phyloP scores from a whole-genome alignment of 73 alveolate genomes.

The Symbiodinium pilosum region DNA sequence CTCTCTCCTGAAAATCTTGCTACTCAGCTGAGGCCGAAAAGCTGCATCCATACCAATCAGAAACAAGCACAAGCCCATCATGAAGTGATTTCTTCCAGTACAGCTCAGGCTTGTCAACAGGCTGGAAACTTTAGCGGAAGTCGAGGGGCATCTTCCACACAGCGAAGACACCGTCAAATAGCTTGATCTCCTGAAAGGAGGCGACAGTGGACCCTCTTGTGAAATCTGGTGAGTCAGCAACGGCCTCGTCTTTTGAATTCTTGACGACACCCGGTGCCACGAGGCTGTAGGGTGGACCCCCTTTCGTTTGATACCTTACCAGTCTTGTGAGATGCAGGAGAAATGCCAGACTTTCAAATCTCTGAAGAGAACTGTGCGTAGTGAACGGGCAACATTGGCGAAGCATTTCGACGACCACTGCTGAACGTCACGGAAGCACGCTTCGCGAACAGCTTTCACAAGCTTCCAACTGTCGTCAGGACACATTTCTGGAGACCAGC shows the following conservation, averaged over 20 bases:
- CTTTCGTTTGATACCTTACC: constrained; percentile 78
- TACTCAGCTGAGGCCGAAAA: background rate
- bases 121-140: background rate
- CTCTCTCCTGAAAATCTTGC: background rate
- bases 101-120: background rate
- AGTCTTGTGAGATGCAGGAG: too few species aligned
- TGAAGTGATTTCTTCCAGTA: background rate
- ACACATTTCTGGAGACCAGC: constrained; percentile 77
- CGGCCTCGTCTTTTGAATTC: constrained; percentile 55
- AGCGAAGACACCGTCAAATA: constrained; percentile 42
- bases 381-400: too few species aligned
- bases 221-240: too few species aligned
- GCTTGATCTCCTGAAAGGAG: constrained; percentile 43
- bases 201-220: background rate
- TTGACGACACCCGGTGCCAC: constrained; percentile 31
- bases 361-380: too few species aligned
- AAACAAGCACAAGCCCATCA: background rate
- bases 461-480: background rate
- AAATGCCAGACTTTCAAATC: too few species aligned
- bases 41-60: background rate
- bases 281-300: constrained; percentile 51
- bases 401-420: too few species aligned
- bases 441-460: too few species aligned
- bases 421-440: too few species aligned
- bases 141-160: constrained; percentile 65